Base-by-base conservation (phyloP, 148 eudicot species). In the Gaultheria prostrata region DNA sequence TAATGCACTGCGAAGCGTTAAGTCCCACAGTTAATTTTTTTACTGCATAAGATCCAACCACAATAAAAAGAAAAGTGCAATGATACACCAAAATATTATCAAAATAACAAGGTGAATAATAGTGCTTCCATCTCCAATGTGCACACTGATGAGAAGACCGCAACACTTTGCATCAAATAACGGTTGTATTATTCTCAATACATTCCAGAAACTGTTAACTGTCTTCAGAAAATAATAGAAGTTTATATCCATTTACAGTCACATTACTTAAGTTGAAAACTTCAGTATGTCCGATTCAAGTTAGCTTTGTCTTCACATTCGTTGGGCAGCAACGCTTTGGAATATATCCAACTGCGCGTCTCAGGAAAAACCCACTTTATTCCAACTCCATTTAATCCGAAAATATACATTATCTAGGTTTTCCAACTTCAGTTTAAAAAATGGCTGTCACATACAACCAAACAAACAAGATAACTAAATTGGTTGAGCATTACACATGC, bases 401-500 rank as follows among this genome's bases (percentile, higher is more conserved):
- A 33, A 15, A 30, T 13, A 9, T 32, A 70, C 4, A 43, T 4
- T 73, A 14, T 21, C 24, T 24, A 46, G 1, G 54, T 49, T 81
- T 8, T 24, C 53, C 15, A 9, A 35, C 26, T 81, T 50, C 77
- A 81, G 50, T 72, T 53, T n/a, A 53, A 51, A 30, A 50, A 71
- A n/a, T 50, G 54, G 65, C 49, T 8, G 6, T 51, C 3, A 51
- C 65, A 71, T 3, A 2, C 78, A n/a, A 51, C n/a, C n/a, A n/a
- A n/a, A 82, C 50, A 80, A 32, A 57, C 39, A 78, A 83, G 39
- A 53, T 49, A 53, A 45, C 84, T 74, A 85, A 9, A 75, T 13
- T n/a, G 91, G 71, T 17, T 92, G 80, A 65, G 91, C 88, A 76
- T 96, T 91, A 82, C 99, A 96, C 99, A 94, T 96, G 77, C 99